Percentiles rank a stretch among this genome's conserved stretches.
Evolutionary conservation across 371 early-diverging fungal genomes (phyloP).

Genomic region (Pancytospora epiphaga): DNA sequence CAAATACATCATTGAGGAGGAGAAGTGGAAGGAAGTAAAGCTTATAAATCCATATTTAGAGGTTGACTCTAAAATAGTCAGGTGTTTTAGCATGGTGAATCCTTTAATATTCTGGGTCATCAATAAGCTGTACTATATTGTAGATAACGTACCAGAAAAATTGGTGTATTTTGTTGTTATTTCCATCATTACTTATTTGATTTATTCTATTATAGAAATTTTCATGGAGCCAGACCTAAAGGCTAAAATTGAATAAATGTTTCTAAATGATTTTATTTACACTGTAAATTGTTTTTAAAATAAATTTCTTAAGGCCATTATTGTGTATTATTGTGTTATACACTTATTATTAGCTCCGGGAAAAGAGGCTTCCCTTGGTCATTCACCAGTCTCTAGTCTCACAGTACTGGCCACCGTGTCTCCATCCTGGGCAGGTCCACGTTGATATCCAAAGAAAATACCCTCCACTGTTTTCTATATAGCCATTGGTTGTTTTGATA

Average conservation of each 20-base stretch:
- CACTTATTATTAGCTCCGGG: too few relatives aligned
- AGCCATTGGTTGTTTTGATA: too few relatives aligned
- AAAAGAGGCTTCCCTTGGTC: too few relatives aligned
- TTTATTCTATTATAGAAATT: conserved; percentile 42
- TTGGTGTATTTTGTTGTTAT: conserved; percentile 16
- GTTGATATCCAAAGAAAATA: too few relatives aligned
- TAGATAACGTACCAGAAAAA: conserved; percentile 27
- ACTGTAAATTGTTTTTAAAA: too few relatives aligned
- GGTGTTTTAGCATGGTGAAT: conserved; percentile 9
- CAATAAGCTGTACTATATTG: conserved; percentile 3
- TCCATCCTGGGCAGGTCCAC: too few relatives aligned
- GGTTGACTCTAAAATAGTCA: conserved; percentile 14
- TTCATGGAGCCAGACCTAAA: conserved; percentile 7
- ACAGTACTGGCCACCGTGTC: too few relatives aligned
- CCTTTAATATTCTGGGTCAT: conserved; percentile 30
- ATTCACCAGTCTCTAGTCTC: too few relatives aligned
- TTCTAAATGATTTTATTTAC: too few relatives aligned
- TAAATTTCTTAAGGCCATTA: too few relatives aligned
- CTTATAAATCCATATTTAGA: conserved; percentile 16
- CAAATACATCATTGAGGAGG: conserved; percentile 23
- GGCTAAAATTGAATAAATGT: conserved; percentile 27
- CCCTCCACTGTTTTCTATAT: too few relatives aligned
- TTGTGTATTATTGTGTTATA: too few relatives aligned
- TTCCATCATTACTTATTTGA: conserved; percentile 35
- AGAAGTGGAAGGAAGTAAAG: conserved; percentile 16